Evolutionary conservation across 129 eudicot species (phyloP), one percentile per base, ranked within the genome.

Genomic region (Flaveria brownii): DNA sequence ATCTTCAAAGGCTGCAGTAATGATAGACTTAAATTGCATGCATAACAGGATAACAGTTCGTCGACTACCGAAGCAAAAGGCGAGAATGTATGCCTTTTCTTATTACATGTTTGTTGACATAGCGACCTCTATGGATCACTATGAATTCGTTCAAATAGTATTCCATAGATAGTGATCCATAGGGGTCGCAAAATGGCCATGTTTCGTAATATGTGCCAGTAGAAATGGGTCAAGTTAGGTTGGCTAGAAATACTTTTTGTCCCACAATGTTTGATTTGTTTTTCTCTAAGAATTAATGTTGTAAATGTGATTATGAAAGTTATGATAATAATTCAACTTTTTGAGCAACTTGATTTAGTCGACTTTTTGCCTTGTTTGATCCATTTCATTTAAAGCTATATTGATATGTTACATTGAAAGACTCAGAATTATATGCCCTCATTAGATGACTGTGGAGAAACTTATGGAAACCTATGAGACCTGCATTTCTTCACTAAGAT

Each of bases 381-480:
- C n/a, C 17, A 8, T 63, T 66, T 39, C 26, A 39, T 9, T 36
- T 17, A 9, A 65, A 6, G 14, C 26, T 36, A 16, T 2, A 65
- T 65, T 65, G 26, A 36, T 66, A 33, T 57, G 51, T 61, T 63
- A 45, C 15, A 1, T 70, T 71, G n/a, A 78, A 6, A 23, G 70
- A 13, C 10, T 63, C 55, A 36, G 33, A 54, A 63, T 26, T 23
- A 15, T 78, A 1, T 65, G 41, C 50, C 61, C 59, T 67, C 59
- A 11, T 57, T 84, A 88, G 88, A 87, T 84, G 87, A 88, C 92
- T 72, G 80, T 84, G 43, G 87, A 78, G 36, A 78, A 83, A 65
- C 86, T 91, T 77, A 88, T 87, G 85, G 80, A 83, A 74, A 84
- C 77, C 76, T 91, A 95, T 70, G 92, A 83, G 77, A 74, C 81